phyloP scores from a whole-genome alignment of 768 basidiomycete genomes.

The Tricholomella constricta region DNA sequence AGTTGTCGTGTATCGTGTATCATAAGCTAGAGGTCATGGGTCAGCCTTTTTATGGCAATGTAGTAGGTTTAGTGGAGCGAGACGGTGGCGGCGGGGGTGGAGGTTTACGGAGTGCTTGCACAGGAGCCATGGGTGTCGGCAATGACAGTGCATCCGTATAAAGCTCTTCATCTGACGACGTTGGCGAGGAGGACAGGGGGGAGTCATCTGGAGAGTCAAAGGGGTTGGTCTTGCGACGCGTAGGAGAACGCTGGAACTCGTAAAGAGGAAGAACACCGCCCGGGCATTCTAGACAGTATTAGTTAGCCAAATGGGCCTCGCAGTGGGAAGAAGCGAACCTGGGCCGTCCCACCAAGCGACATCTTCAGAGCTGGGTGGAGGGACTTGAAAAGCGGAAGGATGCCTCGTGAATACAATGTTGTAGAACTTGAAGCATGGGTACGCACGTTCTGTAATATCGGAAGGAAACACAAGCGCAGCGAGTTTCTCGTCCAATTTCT shows the following conservation, averaged over 20 bases:
- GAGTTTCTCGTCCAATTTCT: slow-evolving; percentile 72
- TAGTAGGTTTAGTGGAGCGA: slow-evolving; percentile 28
- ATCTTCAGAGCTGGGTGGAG: slow-evolving; percentile 82
- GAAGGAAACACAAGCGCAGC: slow-evolving; percentile 54
- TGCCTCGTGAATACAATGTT: background rate
- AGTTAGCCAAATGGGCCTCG: too few species aligned
- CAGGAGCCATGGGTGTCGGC: slow-evolving; percentile 70
- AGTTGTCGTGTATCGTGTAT: background rate
- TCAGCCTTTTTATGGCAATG: background rate
- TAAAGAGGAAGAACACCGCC: slow-evolving; percentile 53
- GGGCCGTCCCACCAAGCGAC: slow-evolving; percentile 77
- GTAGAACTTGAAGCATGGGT: background rate
- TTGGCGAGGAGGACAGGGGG: slow-evolving; percentile 71
- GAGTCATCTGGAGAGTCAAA: slow-evolving; percentile 73
- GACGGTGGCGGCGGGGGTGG: slow-evolving; percentile 51
- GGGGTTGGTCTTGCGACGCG: slow-evolving; percentile 53
- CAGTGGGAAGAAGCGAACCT: slow-evolving; percentile 41
- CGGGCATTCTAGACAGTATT: slow-evolving; percentile 48
- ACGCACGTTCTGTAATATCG: slow-evolving; percentile 48
- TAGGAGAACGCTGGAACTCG: slow-evolving; percentile 37
- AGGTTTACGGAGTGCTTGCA: slow-evolving; percentile 43
- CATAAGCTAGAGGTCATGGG: background rate
- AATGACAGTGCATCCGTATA: slow-evolving; percentile 74
- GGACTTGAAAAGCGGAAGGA: slow-evolving; percentile 49
- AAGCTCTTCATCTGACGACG: slow-evolving; percentile 84